Base-by-base conservation (phyloP, 192 early-diverging fungal genomes). In the Pilaira anomala region DNA sequence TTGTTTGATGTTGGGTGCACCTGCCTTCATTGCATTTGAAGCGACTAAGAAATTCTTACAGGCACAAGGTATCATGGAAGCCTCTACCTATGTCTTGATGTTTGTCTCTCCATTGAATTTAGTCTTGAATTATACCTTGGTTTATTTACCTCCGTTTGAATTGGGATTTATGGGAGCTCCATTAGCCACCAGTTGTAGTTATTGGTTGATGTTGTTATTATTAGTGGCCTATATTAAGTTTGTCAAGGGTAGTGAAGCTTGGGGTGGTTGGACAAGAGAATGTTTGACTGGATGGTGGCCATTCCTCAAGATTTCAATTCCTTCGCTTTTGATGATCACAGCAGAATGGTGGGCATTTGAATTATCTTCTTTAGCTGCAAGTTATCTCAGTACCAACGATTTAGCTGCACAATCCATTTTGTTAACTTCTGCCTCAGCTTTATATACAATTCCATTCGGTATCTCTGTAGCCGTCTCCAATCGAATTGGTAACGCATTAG, bases 51-150 rank as follows among this genome's bases (percentile, higher is more conserved):
- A 91, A 60, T 97, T 82, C 65, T 76, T 97, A 22, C 91, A 96
- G 66, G 86, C 88, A 0, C 96, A 98, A 78, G 94, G 89, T 59
- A 88, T 88, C 67, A 94, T 98, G 96, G 80, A 88, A 26, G 91
- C 90, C 1, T 82, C 80, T 36, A 91, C 93, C 26, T 81, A 79
- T 57, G 83, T 95, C 18, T 78, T 93, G 26, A 48, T 88, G 21
- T 72, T 88, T 46, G 85, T 85, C 2, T 62, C 88, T 24, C 91
- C 90, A 7, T 52, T 93, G 48, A 93, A 94, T 65, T 67, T 90
- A 0, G 57, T 87, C 22, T 67, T 89, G 60, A 94, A 89, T 74
- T 96, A 91, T 52, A 33, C 81, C 1, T 72, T 98, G 21, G 93
- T 97, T n/a, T 93, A 85, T 81, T 82, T 83, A 48, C 76, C 79